Evolutionary conservation across 345 rosid species (phyloP).

Genomic region (Bruguiera parviflora): DNA sequence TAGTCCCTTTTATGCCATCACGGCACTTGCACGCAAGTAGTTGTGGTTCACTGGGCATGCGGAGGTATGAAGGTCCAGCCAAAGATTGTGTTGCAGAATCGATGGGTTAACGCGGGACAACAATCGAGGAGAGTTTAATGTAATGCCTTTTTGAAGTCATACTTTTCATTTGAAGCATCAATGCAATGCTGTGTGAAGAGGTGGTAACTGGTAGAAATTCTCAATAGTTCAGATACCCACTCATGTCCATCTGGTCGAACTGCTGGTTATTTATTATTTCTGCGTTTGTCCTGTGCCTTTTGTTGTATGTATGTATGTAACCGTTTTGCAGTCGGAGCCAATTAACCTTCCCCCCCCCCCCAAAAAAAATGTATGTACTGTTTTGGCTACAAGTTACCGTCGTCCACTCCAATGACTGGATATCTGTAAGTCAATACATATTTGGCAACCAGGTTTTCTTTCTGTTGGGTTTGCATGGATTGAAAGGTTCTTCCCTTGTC

Average conservation of each 20-base stretch:
- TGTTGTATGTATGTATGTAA: constrained; percentile 2
- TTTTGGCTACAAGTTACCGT: too few relatives aligned
- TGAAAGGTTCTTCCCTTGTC: too few relatives aligned
- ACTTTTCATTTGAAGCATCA: constrained; percentile 19
- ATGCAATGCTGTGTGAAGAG: constrained; percentile 10
- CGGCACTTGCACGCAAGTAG: background rate
- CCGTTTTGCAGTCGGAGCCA: too few relatives aligned
- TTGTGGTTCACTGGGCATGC: background rate
- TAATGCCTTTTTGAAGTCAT: constrained; percentile 13
- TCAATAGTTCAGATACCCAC: background rate
- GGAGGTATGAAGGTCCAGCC: background rate
- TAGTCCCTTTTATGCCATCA: too few relatives aligned
- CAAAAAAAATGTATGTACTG: too few relatives aligned
- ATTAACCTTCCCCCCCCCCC: too few relatives aligned
- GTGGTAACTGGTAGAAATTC: constrained; percentile 6
- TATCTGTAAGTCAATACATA: background rate
- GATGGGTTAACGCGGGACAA: constrained; percentile 10
- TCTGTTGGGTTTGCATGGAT: background rate
- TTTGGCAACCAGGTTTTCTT: background rate
- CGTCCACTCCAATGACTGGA: background rate
- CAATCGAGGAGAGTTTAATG: constrained; percentile 7
- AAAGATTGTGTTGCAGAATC: background rate
- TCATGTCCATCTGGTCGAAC: background rate
- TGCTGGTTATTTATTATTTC: constrained; percentile 5
- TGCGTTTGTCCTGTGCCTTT: constrained; percentile 1